Evolutionary conservation across 176 grass and related monocot genomes (phyloP), one percentile per base, ranked within the genome.

Genomic region (Triticum timopheevii): DNA sequence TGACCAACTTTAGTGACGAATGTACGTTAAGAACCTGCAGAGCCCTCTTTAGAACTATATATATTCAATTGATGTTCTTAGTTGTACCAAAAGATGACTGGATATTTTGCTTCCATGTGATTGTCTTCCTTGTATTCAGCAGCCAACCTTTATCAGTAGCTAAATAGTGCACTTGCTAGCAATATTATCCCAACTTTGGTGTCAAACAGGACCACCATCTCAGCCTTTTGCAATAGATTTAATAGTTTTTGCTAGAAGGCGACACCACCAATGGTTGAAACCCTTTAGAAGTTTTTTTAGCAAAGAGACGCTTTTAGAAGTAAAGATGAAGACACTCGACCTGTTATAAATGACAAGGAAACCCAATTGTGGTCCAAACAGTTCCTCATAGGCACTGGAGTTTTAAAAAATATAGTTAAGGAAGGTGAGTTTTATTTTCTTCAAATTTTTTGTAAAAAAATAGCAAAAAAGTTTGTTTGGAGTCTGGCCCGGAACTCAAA

Each of bases 331-430:
- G 62, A 73, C 36, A 82, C 23, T 61, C 16, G 4, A 82, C 34
- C 40, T 47, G 17, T 64, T 89, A 34, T 58, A 65, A 50, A 78
- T 85, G 47, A 76, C 1, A 59, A 59, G 19, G 73, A 36, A 67
- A 83, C 19, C 33, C 15, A 56, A 23, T 40, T 80, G 5, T 80
- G 63, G 38, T 15, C 38, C 65, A 79, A 73, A 39, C 17, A 10
- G 40, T 52, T 42, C 42, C 39, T 66, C 24, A 69, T 69, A 20
- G 0, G 11, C 34, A 76, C 44, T 76, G 42, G 24, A 30, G 27
- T 28, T 25, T 28, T 2, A 28, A 22, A 75, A 75, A 25, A 44
- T 15, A 40, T 4, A 68, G 27, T 34, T 52, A 81, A 50, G 44
- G 16, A 56, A 33, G 8, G 24, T 33, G 16, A 52, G 16, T 77